phyloP scores from a whole-genome alignment of 108 stramenopile genomes.

The Pseudonitzschia multiseries region DNA sequence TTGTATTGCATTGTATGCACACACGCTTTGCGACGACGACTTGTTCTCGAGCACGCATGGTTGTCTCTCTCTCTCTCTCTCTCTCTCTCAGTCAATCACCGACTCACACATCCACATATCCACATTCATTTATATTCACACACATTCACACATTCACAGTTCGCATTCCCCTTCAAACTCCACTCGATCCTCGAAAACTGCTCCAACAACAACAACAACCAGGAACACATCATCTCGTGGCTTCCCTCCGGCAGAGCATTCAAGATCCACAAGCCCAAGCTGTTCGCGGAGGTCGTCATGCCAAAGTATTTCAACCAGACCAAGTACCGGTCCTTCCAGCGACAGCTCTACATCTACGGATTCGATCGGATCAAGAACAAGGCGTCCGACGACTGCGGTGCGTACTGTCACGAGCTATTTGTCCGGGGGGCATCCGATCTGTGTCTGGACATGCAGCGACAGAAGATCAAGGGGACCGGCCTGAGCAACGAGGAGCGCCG shows the following conservation, averaged over 20 bases:
- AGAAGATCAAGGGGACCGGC: conserved; percentile 26
- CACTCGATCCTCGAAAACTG: conserved; percentile 57
- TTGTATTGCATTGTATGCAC: no score
- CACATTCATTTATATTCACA: no score
- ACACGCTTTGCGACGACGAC: no score
- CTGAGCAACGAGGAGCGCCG: conserved; percentile 17
- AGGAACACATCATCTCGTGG: conserved; percentile 45
- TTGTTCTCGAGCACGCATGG: no score
- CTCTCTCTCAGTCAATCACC: no score
- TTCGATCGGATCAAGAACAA: conserved; percentile 30
- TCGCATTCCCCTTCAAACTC: conserved; percentile 57
- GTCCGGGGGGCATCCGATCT: conserved; percentile 22
- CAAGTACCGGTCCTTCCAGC: conserved; percentile 28
- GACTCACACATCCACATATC: no score
- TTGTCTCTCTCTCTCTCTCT: no score
- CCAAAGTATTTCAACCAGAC: conserved; percentile 59
- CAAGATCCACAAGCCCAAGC: conserved; percentile 61
- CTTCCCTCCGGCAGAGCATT: conserved; percentile 70
- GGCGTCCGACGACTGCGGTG: conserved; percentile 7
- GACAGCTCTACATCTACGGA: conserved; percentile 36
- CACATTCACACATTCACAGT: not conserved
- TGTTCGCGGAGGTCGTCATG: conserved; percentile 52
- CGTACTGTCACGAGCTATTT: conserved; percentile 28
- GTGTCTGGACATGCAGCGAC: conserved; percentile 22
- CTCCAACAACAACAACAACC: conserved; percentile 32